These are phyloP conservation scores for Byssoonygena ceratinophila DNA, from an alignment of 2,329 filamentous ascomycete species.

Conservation along the genomic window DNA sequence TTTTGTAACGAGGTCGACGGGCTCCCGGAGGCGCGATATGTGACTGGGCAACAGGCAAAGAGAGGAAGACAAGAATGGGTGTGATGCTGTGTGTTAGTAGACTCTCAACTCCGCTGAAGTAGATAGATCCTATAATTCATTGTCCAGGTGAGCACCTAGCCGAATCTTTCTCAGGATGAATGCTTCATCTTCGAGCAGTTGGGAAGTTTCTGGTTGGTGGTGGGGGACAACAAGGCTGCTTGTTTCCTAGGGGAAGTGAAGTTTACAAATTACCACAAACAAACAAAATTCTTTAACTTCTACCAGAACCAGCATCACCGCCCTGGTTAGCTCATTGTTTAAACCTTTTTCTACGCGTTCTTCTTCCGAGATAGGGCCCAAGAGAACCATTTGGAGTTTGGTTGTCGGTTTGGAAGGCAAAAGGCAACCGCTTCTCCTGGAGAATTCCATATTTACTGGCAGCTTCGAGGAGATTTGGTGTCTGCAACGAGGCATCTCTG, in stretches of 20 bases:
- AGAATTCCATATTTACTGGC: background rate
- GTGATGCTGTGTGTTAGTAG: constrained; percentile 3
- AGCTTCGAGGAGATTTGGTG: background rate
- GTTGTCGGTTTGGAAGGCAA: background rate
- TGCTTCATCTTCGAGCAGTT: constrained; percentile 5
- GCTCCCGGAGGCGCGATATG: background rate
- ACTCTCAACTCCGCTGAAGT: constrained; percentile 3
- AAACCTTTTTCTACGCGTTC: background rate
- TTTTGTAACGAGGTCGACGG: background rate
- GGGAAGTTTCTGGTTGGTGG: constrained; percentile 5
- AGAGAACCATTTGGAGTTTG: background rate
- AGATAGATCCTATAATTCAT: constrained; percentile 1
- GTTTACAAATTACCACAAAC: constrained; percentile 13
- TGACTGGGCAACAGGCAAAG: background rate
- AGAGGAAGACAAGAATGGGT: background rate
- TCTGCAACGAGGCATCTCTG: too few species aligned
- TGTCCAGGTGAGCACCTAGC: background rate
- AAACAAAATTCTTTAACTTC: constrained; percentile 11
- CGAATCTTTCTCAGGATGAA: background rate
- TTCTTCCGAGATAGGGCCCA: background rate
- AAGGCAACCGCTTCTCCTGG: too few species aligned
- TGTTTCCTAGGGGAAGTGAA: constrained; percentile 7
- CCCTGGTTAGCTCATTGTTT: background rate
- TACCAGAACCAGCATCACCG: background rate
- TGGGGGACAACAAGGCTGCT: constrained; percentile 6